Percentiles rank a stretch among this genome's conserved stretches.
phyloP scores from a whole-genome alignment of 148 eudicot genomes.

The Amaranthus cruentus region DNA sequence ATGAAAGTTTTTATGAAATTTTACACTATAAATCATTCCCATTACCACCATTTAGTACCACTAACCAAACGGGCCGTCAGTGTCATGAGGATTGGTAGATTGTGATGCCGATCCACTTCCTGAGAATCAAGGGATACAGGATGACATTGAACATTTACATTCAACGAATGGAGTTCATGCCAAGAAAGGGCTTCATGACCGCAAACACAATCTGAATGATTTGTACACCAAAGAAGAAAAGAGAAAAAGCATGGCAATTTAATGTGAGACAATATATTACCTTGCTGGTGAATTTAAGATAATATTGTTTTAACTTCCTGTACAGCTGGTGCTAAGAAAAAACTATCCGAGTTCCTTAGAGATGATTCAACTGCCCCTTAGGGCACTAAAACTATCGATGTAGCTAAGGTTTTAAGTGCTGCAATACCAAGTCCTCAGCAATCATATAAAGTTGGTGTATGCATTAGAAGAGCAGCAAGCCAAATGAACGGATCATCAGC shows the following conservation, averaged over 20 bases:
- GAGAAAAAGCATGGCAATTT: conserved; percentile 53
- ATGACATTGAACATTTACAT: no score
- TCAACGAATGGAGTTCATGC: no score
- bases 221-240: conserved; percentile 49
- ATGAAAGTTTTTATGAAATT: no score
- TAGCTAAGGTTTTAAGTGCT: conserved; percentile 54
- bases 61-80: no score
- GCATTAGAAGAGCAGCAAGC: conserved; percentile 81
- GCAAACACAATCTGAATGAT: no score
- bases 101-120: no score
- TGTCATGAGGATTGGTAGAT: no score
- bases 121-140: no score
- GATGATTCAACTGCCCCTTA: conserved; percentile 42
- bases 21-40: no score
- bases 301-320: conserved; percentile 27
- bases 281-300: conserved; percentile 48
- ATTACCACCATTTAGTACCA: no score
- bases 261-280: conserved; percentile 42
- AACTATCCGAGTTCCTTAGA: conserved; percentile 29
- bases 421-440: conserved; percentile 50
- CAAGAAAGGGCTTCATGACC: no score
- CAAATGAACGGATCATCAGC: conserved; percentile 66
- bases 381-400: conserved; percentile 40
- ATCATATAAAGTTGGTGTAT: conserved; percentile 81
- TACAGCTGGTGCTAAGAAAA: conserved; percentile 41